phyloP scores from a whole-genome alignment of 345 rosid genomes.

The Eucalyptus polyanthemos region DNA sequence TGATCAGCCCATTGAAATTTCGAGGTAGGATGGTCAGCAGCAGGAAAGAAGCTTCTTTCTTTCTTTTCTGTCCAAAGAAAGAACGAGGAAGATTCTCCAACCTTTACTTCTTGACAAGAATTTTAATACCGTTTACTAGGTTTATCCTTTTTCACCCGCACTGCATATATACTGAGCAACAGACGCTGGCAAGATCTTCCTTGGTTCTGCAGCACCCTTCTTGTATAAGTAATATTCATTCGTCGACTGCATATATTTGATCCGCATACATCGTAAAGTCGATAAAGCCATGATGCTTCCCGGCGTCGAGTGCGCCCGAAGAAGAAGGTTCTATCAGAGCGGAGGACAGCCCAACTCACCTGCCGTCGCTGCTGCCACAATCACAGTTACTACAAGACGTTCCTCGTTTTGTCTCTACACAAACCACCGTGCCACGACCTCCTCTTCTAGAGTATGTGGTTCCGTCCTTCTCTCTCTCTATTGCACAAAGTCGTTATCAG shows the following conservation, averaged over 20 bases:
- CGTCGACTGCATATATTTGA: not conserved
- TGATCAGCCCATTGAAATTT: not conserved
- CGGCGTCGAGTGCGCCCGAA: conserved; percentile 77
- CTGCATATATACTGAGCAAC: not conserved
- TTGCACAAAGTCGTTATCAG: not conserved
- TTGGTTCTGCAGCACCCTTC: not conserved
- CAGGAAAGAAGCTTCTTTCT: not conserved
- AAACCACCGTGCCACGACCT: conserved; percentile 25
- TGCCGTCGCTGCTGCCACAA: not conserved
- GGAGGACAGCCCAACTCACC: conserved; percentile 17
- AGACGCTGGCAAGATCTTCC: not conserved
- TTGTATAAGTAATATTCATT: not conserved
- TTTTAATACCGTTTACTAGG: not conserved
- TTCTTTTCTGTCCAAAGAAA: not conserved
- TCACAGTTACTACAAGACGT: conserved; percentile 24
- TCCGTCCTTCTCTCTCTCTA: not conserved
- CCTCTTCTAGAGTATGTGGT: conserved; percentile 6
- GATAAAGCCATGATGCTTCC: conserved; percentile 53
- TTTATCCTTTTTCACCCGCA: not conserved
- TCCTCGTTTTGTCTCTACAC: conserved; percentile 62
- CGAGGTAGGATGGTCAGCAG: not conserved
- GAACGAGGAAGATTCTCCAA: not conserved
- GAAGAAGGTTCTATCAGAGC: conserved; percentile 50
- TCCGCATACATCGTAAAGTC: not conserved
- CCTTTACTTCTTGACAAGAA: not conserved